These are phyloP conservation scores for Eimeria necatrix DNA, from an alignment of 169 alveolate species.

Conservation along the genomic window DNA sequence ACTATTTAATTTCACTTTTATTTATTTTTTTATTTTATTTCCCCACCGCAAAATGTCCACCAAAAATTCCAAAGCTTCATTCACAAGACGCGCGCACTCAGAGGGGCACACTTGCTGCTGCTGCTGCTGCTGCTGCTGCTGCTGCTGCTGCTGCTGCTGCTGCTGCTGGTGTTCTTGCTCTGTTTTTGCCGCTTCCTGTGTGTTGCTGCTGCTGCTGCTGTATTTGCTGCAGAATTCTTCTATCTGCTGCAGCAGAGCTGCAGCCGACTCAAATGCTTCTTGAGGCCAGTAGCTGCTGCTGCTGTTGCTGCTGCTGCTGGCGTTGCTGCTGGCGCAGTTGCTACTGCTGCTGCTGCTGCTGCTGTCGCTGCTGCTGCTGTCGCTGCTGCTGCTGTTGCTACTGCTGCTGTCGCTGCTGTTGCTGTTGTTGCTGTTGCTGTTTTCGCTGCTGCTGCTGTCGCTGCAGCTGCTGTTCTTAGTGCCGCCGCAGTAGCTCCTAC, in stretches of 20 bases:
- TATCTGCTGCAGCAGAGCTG: too few relatives aligned
- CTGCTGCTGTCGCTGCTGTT: too few relatives aligned
- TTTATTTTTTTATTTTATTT: too few relatives aligned
- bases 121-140: neutral
- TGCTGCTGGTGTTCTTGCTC: neutral
- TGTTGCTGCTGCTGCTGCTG: neutral
- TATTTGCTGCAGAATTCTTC: too few relatives aligned
- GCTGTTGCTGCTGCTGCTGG: neutral
- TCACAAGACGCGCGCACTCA: neutral
- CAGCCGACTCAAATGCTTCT: neutral
- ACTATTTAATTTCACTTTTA: too few relatives aligned
- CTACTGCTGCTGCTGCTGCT: neutral
- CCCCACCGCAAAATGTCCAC: slow-evolving; percentile 38
- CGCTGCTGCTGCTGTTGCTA: too few relatives aligned
- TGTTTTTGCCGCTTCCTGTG: neutral
- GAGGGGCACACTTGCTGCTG: too few relatives aligned
- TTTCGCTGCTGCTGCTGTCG: too few relatives aligned
- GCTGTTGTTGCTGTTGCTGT: too few relatives aligned
- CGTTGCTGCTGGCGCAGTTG: neutral
- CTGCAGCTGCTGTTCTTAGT: too few relatives aligned
- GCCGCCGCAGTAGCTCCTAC: too few relatives aligned
- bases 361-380: neutral
- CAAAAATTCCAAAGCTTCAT: slow-evolving; percentile 5
- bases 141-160: neutral
- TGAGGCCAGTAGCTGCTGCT: neutral